phyloP scores from a whole-genome alignment of 768 basidiomycete species.

The Leccinum subgranulosum region DNA sequence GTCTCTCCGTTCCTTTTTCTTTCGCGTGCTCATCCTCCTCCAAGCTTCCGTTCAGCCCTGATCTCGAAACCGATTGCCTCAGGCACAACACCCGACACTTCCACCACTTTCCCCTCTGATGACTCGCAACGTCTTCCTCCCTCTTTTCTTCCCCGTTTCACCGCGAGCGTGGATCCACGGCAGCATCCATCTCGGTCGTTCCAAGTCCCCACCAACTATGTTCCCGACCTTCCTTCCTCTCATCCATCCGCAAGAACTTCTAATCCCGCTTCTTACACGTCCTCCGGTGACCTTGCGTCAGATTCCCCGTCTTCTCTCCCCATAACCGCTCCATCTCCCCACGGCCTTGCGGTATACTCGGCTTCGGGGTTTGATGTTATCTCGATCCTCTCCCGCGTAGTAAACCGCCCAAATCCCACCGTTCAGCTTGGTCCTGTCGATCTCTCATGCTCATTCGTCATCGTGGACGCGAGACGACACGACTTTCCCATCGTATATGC shows the following conservation, averaged over 20 bases:
- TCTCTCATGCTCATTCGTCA: slow-evolving; percentile 86
- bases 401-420: slow-evolving; percentile 66
- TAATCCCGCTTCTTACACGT: slow-evolving; percentile 1
- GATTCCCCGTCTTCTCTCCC: not conserved
- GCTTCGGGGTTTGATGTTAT: slow-evolving; percentile 89
- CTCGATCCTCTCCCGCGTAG: slow-evolving; percentile 75
- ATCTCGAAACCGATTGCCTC: slow-evolving; percentile 15
- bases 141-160: not conserved
- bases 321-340: slow-evolving; percentile 30
- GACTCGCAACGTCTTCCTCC: not conserved
- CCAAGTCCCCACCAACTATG: slow-evolving; percentile 1
- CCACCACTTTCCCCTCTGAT: not conserved
- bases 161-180: not conserved
- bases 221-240: slow-evolving; percentile 5
- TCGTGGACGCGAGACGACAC: slow-evolving; percentile 77
- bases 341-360: slow-evolving; percentile 71
- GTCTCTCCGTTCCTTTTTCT: not conserved
- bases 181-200: slow-evolving; percentile 3
- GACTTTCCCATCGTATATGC: slow-evolving; percentile 92
- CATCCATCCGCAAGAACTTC: slow-evolving; percentile 3
- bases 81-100: not conserved
- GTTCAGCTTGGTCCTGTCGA: slow-evolving; percentile 89
- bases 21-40: slow-evolving; percentile 11
- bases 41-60: slow-evolving; percentile 23
- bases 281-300: not conserved